Conservation (phyloP, 192 early-diverging fungal genomes). For the Radiomyces spectabilis region DNA sequence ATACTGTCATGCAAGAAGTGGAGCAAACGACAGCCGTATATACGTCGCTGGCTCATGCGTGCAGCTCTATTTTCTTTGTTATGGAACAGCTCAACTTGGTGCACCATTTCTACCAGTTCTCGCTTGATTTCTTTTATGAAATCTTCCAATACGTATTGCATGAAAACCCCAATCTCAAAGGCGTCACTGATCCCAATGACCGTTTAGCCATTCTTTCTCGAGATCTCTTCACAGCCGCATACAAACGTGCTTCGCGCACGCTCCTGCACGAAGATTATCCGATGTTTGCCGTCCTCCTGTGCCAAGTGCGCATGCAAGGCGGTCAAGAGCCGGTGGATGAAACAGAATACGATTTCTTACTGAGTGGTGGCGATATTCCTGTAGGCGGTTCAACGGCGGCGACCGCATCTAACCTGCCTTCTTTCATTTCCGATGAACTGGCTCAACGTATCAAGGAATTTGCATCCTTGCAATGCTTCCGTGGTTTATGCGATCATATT, state of each 20-base stretch:
- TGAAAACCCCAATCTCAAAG: constrained; percentile 58
- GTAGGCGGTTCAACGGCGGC: too few species aligned
- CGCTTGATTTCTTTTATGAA: constrained; percentile 89
- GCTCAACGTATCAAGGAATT: constrained; percentile 37
- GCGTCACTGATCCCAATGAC: constrained; percentile 55
- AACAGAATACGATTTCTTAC: constrained; percentile 60
- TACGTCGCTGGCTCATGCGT: constrained; percentile 85
- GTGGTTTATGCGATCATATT: constrained; percentile 29
- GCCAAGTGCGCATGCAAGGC: constrained; percentile 76
- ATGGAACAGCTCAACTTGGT: constrained; percentile 88
- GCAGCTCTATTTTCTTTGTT: constrained; percentile 93
- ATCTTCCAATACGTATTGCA: constrained; percentile 87
- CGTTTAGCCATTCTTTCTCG: constrained; percentile 68
- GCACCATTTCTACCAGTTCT: constrained; percentile 98
- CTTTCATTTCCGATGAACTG: constrained; percentile 44
- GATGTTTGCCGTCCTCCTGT: constrained; percentile 80
- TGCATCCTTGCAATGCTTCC: constrained; percentile 33
- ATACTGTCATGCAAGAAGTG: constrained; percentile 91
- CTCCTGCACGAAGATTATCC: constrained; percentile 89
- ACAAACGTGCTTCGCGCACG: constrained; percentile 70
- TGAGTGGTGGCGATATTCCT: constrained; percentile 56
- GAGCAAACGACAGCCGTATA: constrained; percentile 86
- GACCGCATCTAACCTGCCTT: constrained; percentile 33
- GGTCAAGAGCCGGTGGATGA: constrained; percentile 49
- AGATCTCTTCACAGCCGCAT: constrained; percentile 82